A percentile compares a stretch with the other conserved stretches of the same genome.
phyloP scores from a whole-genome alignment of 768 basidiomycete species.

The Mycena chlorophos region DNA sequence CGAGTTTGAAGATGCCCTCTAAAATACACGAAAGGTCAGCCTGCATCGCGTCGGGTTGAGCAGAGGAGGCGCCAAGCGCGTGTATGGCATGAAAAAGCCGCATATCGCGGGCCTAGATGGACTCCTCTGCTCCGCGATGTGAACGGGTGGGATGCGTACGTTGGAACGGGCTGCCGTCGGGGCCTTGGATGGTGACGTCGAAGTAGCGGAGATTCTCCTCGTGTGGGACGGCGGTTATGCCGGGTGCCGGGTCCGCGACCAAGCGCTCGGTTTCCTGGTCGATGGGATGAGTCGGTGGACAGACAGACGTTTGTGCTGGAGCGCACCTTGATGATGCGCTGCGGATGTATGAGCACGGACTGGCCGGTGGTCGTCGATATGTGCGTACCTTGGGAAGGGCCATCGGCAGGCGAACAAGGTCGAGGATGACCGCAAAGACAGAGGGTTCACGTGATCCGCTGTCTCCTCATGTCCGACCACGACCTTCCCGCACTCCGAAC shows the following conservation, averaged over 20 bases:
- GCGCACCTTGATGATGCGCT: constrained; percentile 55
- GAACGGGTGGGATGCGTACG: constrained; percentile 44
- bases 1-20: constrained; percentile 95
- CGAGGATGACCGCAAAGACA: too few species aligned
- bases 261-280: constrained; percentile 96
- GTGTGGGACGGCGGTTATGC: constrained; percentile 92
- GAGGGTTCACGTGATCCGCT: too few species aligned
- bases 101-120: neutral
- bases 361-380: neutral
- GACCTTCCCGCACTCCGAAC: neutral
- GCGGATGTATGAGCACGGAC: constrained; percentile 15
- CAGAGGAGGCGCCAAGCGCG: neutral
- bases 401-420: constrained; percentile 38
- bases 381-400: constrained; percentile 54
- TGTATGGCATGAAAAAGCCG: neutral
- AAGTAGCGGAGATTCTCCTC: constrained; percentile 99
- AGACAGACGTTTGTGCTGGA: constrained; percentile 12
- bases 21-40: neutral
- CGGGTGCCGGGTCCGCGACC: constrained; percentile 94
- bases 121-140: neutral
- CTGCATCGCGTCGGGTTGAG: neutral
- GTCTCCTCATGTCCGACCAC: too few species aligned
- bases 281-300: constrained; percentile 4
- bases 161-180: constrained; percentile 89
- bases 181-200: constrained; percentile 95